Percentiles rank a stretch among this genome's conserved stretches.
These are phyloP conservation scores for Sporothrix variecibatus DNA, from an alignment of 2,329 filamentous ascomycete genomes.

Conservation along the genomic window DNA sequence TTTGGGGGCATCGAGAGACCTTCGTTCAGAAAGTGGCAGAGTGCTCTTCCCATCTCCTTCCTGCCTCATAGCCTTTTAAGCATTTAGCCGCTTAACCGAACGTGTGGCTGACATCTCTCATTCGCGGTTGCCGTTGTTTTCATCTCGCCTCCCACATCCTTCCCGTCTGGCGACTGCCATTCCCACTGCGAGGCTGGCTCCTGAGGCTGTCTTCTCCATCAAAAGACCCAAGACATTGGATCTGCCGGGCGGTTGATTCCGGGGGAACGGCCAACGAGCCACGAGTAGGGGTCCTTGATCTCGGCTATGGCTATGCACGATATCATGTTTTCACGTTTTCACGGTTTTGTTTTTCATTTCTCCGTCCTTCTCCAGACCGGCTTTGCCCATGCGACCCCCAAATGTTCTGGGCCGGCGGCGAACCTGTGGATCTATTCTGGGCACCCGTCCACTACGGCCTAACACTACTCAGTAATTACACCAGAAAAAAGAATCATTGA, in stretches of 20 bases:
- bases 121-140: background rate
- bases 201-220: background rate
- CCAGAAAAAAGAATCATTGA: background rate
- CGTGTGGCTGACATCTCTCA: background rate
- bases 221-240: background rate
- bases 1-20: no score
- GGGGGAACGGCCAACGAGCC: background rate
- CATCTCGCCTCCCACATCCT: background rate
- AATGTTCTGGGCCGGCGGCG: background rate
- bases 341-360: background rate
- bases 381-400: background rate
- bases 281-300: background rate
- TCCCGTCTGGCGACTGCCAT: background rate
- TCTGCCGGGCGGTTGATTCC: constrained; percentile 6
- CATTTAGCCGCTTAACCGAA: constrained; percentile 23
- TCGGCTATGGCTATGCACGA: constrained; percentile 7
- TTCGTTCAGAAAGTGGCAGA: no score
- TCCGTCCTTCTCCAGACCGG: background rate
- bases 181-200: background rate
- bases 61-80: background rate
- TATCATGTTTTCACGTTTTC: background rate
- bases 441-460: background rate
- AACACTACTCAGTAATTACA: background rate
- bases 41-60: background rate
- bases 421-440: background rate